Base-by-base conservation (phyloP, 768 basidiomycete genomes). In the Mycena belliarum region DNA sequence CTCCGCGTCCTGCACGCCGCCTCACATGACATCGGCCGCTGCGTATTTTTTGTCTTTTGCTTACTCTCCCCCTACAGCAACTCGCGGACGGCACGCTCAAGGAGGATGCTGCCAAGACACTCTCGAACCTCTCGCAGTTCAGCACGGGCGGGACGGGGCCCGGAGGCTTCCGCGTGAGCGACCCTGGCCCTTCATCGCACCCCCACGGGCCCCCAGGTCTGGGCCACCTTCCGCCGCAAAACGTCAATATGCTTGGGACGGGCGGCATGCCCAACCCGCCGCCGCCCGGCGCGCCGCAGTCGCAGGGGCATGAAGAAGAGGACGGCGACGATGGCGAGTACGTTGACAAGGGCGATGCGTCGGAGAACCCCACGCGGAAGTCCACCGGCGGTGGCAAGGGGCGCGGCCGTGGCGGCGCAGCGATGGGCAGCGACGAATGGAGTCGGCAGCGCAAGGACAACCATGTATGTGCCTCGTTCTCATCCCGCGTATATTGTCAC, bases 371-470 rank as follows among this genome's bases (percentile, higher is more conserved):
- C 8, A 47, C 76, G 14, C 50, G 73, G 8, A 53, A 73, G 8
- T 50, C 70, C 9, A 44, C 69, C 15, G 68, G 70, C 14, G 70
- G 73, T 10, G 76, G 78, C 5, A 74, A 83, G 24, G 68, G 74
- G 9, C 74, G 84, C n/a, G 78, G 82, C 4, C 78, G 77, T n/a
- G 76, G 84, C 33, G 79, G 75, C 41, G 79, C 86, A 9, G 76
- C 82, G 0, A 86, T 88, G 82, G 86, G 86, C 0, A 83, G 82
- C 42, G 88, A 89, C 50, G 90, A 91, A 66, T 92, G 90, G 90
- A 83, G 81, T 29, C 79, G 88, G 58, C 86, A 89, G 66, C 77
- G 90, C 59, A 92, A 91, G 67, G 90, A 91, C 63, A 92, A 92
- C 56, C 90, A 92, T 70, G 89, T 88, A 67, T 29, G 86, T 76